Base-by-base conservation (phyloP, 1,284 basidiomycete species). In the Cryptococcus sp. region DNA sequence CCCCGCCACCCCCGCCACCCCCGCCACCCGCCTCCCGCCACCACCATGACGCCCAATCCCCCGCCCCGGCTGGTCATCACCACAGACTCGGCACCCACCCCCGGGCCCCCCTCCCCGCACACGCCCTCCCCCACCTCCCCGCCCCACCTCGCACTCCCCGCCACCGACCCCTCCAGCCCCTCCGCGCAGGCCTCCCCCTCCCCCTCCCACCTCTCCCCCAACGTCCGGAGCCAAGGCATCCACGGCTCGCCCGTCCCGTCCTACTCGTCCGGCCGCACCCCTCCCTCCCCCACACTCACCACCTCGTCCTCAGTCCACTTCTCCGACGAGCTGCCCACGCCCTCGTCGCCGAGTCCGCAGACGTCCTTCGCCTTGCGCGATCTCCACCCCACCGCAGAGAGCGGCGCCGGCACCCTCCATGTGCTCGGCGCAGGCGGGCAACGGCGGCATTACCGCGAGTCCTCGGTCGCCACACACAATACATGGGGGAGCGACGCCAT, bases 301-400 rank as follows among this genome's bases (percentile, higher is more conserved):
- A 66, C 57, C 55, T 62, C 63, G 16, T 68, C 69, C 5, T 69
- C 69, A 4, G 69, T 70, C 28, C 70, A 71, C 42, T 70, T 72
- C 43, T 61, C 61, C 9, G 69, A 71, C n/a, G 68, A 73, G 39
- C 46, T 60, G 12, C 59, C 53, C 20, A 65, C 67, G 13, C 67
- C 73, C 16, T 45, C 52, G 24, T 60, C 67, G 2, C 61, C 67
- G n/a, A 45, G 33, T 1, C 60, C 36, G 6, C 24, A 40, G 18
- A 60, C 82, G 2, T 79, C 85, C 5, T 70, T 86, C 4, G 82
- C 82, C 1, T 72, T 91, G 44, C 81, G 90, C 36, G 82, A 86
- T 48, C 91, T 90, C 70, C 79, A 83, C 48, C 89, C 87, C 0
- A 83, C 86, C 13, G 81, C 82, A 18, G 78, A 77, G 23, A 79